A percentile compares a stretch with the other conserved stretches of the same genome.
phyloP scores from a whole-genome alignment of 805 yeast genomes.

The Pichia manshurica region DNA sequence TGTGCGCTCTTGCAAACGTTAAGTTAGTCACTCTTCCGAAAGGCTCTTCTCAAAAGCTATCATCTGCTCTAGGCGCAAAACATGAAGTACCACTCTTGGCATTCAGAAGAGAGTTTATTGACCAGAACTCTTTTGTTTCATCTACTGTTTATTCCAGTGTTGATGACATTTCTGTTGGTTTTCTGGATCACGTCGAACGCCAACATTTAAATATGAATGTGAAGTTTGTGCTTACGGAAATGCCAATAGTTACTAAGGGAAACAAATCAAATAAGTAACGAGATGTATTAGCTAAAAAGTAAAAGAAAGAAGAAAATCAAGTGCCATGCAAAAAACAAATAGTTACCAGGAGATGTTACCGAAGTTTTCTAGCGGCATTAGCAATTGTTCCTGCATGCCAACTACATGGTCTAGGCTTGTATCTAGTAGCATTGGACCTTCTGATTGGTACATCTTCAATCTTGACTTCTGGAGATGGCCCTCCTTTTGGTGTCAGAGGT shows the following conservation, averaged over 20 bases:
- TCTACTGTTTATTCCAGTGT: constrained; percentile 18
- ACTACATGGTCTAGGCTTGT: constrained; percentile 10
- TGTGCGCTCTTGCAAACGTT: constrained; percentile 47
- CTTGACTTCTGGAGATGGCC: neutral
- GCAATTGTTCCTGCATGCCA: constrained; percentile 11
- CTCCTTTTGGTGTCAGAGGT: neutral
- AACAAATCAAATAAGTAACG: constrained; percentile 15
- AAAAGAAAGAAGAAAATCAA: neutral
- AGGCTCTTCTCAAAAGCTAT: constrained; percentile 27
- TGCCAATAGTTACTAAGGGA: constrained; percentile 32
- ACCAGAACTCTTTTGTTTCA: constrained; percentile 13
- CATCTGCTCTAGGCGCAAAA: constrained; percentile 14
- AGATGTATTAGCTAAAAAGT: neutral
- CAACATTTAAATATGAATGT: constrained; percentile 27
- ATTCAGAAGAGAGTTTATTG: constrained; percentile 15
- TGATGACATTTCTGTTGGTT: constrained; percentile 23
- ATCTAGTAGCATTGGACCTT: constrained; percentile 2
- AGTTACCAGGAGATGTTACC: neutral
- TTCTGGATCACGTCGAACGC: constrained; percentile 16
- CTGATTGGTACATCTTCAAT: neutral
- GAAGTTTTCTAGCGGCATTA: constrained; percentile 9
- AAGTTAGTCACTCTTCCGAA: constrained; percentile 59
- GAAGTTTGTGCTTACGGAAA: constrained; percentile 40
- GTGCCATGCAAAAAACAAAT: neutral
- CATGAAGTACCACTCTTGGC: constrained; percentile 12